phyloP scores from a whole-genome alignment of 176 grass and related monocot species.

The Carex parvula region DNA sequence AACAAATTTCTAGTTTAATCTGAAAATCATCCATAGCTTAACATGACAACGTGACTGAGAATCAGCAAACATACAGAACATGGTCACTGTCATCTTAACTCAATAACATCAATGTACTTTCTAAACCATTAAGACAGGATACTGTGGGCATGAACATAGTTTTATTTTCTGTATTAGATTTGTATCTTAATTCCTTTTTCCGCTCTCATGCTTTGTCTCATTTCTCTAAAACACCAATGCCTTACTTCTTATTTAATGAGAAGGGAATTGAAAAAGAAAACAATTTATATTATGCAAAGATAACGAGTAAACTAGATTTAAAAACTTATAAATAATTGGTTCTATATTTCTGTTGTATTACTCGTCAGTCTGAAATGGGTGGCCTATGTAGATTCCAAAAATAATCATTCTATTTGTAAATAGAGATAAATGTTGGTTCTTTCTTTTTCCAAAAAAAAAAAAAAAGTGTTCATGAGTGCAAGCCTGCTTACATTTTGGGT shows the following conservation, averaged over 20 bases:
- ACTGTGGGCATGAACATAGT: not conserved
- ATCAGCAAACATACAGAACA: not conserved
- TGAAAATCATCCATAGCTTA: not conserved
- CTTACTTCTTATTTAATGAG: not conserved
- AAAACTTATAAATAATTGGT: not conserved
- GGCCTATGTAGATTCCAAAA: not conserved
- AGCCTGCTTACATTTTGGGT: not conserved
- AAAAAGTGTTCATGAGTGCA: not conserved
- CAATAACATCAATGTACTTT: not conserved
- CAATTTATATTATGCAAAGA: constrained; percentile 2
- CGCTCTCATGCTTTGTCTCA: not conserved
- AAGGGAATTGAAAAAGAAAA: not conserved
- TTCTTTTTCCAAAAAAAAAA: not conserved
- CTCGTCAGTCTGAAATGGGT: not conserved
- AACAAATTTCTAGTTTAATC: not conserved
- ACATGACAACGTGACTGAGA: not conserved
- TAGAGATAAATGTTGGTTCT: not conserved
- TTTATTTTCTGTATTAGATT: not conserved
- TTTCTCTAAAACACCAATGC: not conserved
- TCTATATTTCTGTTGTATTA: not conserved
- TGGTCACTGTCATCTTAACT: not conserved
- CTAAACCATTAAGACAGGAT: not conserved
- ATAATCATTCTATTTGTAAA: not conserved
- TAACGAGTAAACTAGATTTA: not conserved
- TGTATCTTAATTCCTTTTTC: not conserved